A percentile compares a stretch with the other conserved stretches of the same genome.
phyloP scores from a whole-genome alignment of 2,329 filamentous ascomycete species.

The Trichophyton equinum region DNA sequence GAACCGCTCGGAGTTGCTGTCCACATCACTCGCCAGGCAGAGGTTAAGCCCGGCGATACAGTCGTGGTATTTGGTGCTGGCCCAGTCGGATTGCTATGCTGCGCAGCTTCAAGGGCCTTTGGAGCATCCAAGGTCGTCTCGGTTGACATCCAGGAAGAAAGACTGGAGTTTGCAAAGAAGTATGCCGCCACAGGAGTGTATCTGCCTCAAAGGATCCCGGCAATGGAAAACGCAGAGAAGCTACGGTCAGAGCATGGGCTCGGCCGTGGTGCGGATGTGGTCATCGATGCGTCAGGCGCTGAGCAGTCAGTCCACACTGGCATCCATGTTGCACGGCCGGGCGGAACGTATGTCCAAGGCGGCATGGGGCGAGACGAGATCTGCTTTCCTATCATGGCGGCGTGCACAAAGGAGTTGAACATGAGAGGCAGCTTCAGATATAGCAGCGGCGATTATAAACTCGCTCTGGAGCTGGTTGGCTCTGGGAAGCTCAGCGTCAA shows the following conservation, averaged over 20 bases:
- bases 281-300: conserved; percentile 69
- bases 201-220: conserved; percentile 50
- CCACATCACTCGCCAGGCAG: conserved; percentile 66
- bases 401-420: conserved; percentile 81
- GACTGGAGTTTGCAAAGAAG: conserved; percentile 62
- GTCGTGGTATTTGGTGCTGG: conserved; percentile 80
- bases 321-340: conserved; percentile 56
- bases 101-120: conserved; percentile 69
- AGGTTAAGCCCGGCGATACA: conserved; percentile 58
- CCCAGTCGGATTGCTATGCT: conserved; percentile 76
- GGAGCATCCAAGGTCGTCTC: conserved; percentile 76
- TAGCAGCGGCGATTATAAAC: conserved; percentile 71
- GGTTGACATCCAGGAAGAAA: conserved; percentile 71
- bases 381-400: conserved; percentile 78
- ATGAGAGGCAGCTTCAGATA: conserved; percentile 84
- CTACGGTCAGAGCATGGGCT: conserved; percentile 54
- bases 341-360: conserved; percentile 70
- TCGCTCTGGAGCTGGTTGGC: conserved; percentile 65
- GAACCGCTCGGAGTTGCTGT: conserved; percentile 81
- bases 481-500: conserved; percentile 61
- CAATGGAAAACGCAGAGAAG: conserved; percentile 61
- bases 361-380: conserved; percentile 86
- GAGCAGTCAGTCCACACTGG: conserved; percentile 65
- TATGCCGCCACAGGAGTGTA: conserved; percentile 47
- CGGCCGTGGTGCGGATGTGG: conserved; percentile 56